A percentile compares a stretch with the other conserved stretches of the same genome.
phyloP scores from a whole-genome alignment of 75 land plant genomes.

The Selaginella tamariscina region DNA sequence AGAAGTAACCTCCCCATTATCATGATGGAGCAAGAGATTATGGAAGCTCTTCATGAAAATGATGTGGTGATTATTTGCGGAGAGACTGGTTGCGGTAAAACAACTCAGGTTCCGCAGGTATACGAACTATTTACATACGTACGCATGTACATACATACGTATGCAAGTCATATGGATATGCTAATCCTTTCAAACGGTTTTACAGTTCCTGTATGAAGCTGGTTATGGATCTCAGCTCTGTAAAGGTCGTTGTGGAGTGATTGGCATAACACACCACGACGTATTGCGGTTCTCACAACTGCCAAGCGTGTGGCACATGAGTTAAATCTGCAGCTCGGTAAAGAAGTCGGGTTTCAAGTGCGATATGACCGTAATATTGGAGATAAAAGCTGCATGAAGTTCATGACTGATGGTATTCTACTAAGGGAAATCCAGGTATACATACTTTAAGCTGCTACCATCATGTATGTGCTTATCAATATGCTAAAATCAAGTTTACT shows the following conservation, averaged over 20 bases:
- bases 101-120: conserved; percentile 99
- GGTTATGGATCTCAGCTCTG: conserved; percentile 63
- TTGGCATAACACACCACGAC: conserved; percentile 97
- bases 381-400: conserved; percentile 64
- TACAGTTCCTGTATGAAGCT: conserved; percentile 92
- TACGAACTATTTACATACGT: too few species aligned
- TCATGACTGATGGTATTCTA: conserved; percentile 99
- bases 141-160: too few species aligned
- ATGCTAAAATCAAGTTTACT: neutral
- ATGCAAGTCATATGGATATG: neutral
- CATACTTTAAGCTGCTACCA: neutral
- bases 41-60: conserved; percentile 83
- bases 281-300: conserved; percentile 95
- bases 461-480: conserved; percentile 11
- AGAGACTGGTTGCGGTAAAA: conserved; percentile 98
- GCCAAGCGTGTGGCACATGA: conserved; percentile 88
- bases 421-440: conserved; percentile 90
- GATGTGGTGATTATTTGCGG: conserved; percentile 77
- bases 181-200: neutral
- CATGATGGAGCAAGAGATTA: conserved; percentile 99
- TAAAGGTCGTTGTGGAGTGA: conserved; percentile 41
- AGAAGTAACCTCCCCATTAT: conserved; percentile 80
- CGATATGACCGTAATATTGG: conserved; percentile 83
- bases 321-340: conserved; percentile 68
- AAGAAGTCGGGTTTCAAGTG: conserved; percentile 97